Evolutionary conservation across 495 filamentous ascomycete species (phyloP).

Genomic region (Hypomontagnella monticulosa): DNA sequence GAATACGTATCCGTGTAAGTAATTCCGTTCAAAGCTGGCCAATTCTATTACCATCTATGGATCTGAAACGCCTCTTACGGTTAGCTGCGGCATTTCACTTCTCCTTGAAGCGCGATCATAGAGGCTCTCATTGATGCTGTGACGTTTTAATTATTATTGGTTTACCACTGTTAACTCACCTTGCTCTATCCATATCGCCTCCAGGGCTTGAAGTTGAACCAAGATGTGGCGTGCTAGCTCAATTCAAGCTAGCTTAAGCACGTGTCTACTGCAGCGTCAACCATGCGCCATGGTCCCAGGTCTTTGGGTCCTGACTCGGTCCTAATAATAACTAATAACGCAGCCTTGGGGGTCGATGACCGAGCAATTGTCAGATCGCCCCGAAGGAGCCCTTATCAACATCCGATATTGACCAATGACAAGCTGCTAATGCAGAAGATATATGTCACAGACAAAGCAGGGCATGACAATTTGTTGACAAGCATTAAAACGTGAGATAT

Average conservation of each 20-base stretch:
- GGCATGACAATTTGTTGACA: neutral
- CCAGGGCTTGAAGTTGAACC: neutral
- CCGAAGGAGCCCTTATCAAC: neutral
- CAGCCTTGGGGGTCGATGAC: neutral
- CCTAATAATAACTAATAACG: neutral
- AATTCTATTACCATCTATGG: conserved; percentile 16
- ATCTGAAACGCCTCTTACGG: conserved; percentile 6
- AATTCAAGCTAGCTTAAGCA: conserved; percentile 10
- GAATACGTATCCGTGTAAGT: too few relatives aligned
- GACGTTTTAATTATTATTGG: too few relatives aligned
- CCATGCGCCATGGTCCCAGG: conserved; percentile 1
- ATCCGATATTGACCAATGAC: conserved; percentile 1
- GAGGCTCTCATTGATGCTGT: too few relatives aligned
- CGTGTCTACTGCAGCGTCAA: conserved; percentile 10
- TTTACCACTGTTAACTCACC: too few relatives aligned
- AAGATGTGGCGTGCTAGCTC: neutral
- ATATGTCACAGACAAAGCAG: conserved; percentile 7
- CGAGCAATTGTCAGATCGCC: neutral
- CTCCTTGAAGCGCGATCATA: too few relatives aligned
- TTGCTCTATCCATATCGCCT: neutral
- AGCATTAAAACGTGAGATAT: conserved; percentile 1
- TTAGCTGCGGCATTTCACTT: neutral
- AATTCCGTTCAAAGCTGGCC: conserved; percentile 2
- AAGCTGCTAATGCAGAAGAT: neutral
- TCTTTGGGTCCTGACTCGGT: conserved; percentile 2